phyloP scores from a whole-genome alignment of 2,329 filamentous ascomycete genomes.

The Talaromyces sp. region DNA sequence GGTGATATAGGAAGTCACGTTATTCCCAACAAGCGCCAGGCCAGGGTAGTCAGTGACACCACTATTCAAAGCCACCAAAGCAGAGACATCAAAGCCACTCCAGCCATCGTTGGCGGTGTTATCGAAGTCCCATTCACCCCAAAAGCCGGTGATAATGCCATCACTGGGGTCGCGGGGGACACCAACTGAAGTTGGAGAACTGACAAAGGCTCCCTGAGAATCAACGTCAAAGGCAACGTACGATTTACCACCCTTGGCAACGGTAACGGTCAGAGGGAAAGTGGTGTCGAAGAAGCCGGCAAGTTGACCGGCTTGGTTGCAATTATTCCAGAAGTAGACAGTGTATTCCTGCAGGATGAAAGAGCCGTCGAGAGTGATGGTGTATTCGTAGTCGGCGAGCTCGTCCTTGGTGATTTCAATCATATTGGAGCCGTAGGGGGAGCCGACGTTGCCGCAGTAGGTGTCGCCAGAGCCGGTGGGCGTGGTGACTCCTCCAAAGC shows the following conservation, averaged over 20 bases:
- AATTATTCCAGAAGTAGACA: slow-evolving; percentile 42
- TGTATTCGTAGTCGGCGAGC: slow-evolving; percentile 38
- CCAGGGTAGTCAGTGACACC: slow-evolving; percentile 31
- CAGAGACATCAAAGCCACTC: slow-evolving; percentile 42
- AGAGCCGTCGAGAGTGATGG: slow-evolving; percentile 33
- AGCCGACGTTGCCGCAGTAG: slow-evolving; percentile 39
- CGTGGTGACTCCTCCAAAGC: neutral
- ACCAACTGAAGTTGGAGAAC: neutral
- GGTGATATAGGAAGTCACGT: slow-evolving; percentile 1
- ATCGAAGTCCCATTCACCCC: slow-evolving; percentile 42
- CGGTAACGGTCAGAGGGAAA: neutral
- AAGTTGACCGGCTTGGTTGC: slow-evolving; percentile 34
- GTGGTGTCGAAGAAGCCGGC: slow-evolving; percentile 25
- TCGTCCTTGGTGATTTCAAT: slow-evolving; percentile 34
- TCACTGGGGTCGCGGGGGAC: neutral
- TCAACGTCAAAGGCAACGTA: neutral
- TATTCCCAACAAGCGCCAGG: slow-evolving; percentile 26
- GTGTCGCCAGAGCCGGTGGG: slow-evolving; percentile 24
- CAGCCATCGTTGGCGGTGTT: slow-evolving; percentile 32
- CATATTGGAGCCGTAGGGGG: slow-evolving; percentile 43
- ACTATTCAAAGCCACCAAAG: slow-evolving; percentile 34
- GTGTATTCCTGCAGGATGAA: slow-evolving; percentile 32
- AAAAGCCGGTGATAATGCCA: slow-evolving; percentile 32
- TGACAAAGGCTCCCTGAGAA: neutral
- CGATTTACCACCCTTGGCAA: neutral